phyloP scores from a whole-genome alignment of 768 basidiomycete genomes.

The Nidularia sp. region DNA sequence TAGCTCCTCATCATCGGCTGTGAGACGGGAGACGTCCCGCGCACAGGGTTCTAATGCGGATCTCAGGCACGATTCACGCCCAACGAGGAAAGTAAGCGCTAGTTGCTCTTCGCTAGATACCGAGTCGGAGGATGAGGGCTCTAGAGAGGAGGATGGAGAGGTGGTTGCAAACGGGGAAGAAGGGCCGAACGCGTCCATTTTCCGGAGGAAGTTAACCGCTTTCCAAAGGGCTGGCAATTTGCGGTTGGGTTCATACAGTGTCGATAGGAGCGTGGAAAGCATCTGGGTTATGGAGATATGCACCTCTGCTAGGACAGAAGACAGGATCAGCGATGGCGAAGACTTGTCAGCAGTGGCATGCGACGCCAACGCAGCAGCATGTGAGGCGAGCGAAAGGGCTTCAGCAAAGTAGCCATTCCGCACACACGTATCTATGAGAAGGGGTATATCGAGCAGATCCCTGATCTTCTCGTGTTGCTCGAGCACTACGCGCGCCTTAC shows the following conservation, averaged over 20 bases:
- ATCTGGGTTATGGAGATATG: slow-evolving; percentile 67
- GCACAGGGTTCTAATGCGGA: slow-evolving; percentile 51
- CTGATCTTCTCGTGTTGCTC: slow-evolving; percentile 93
- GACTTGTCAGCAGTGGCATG: slow-evolving; percentile 31
- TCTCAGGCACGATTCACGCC: slow-evolving; percentile 57
- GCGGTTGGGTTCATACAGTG: slow-evolving; percentile 74
- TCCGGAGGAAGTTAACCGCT: slow-evolving; percentile 80
- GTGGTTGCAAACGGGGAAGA: slow-evolving; percentile 21
- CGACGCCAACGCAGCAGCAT: slow-evolving; percentile 51
- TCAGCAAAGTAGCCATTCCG: slow-evolving; percentile 91
- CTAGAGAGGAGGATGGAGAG: slow-evolving; percentile 9
- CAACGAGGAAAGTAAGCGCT: slow-evolving; percentile 80
- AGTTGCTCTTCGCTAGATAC: slow-evolving; percentile 66
- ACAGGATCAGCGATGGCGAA: slow-evolving; percentile 43
- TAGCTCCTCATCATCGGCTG: slow-evolving; percentile 24
- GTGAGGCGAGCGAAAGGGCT: slow-evolving; percentile 79
- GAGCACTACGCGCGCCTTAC: slow-evolving; percentile 78
- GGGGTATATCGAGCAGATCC: slow-evolving; percentile 87
- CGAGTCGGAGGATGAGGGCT: slow-evolving; percentile 11
- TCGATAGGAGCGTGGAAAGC: slow-evolving; percentile 72
- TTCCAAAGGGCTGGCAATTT: slow-evolving; percentile 91
- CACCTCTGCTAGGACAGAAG: slow-evolving; percentile 63
- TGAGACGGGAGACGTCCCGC: slow-evolving; percentile 37
- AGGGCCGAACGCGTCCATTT: slow-evolving; percentile 63
- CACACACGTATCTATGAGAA: slow-evolving; percentile 90